Conservation (phyloP, 495 filamentous ascomycete genomes). For the Aeminium ludgeri region DNA sequence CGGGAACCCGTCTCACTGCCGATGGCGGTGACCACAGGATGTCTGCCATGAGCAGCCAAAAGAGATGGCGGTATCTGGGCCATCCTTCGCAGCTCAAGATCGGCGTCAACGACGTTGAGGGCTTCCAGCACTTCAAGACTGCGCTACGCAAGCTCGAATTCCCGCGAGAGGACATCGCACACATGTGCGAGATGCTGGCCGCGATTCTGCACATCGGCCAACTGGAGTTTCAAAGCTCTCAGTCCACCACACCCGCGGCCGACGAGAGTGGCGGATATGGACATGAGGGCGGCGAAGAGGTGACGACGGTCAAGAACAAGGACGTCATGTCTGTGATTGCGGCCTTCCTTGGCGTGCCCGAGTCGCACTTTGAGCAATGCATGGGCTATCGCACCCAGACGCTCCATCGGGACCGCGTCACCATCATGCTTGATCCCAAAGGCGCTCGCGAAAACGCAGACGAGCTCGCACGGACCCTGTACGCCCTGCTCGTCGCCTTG, state of each 20-base stretch:
- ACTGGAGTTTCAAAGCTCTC: constrained; percentile 69
- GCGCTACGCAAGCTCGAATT: constrained; percentile 89
- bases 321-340: constrained; percentile 73
- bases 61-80: constrained; percentile 87
- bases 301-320: constrained; percentile 83
- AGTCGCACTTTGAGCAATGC: constrained; percentile 65
- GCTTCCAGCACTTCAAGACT: constrained; percentile 95
- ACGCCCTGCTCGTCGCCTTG: constrained; percentile 88
- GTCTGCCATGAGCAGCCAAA: constrained; percentile 40
- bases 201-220: constrained; percentile 89
- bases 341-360: constrained; percentile 73
- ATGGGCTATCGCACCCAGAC: constrained; percentile 93
- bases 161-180: constrained; percentile 79
- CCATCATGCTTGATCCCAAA: constrained; percentile 85
- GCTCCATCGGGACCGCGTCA: constrained; percentile 83
- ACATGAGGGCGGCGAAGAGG: constrained; percentile 74
- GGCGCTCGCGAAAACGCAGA: constrained; percentile 85
- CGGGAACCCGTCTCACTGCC: constrained; percentile 19
- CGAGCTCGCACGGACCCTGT: constrained; percentile 80
- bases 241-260: constrained; percentile 56
- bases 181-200: constrained; percentile 86
- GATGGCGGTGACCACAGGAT: constrained; percentile 31
- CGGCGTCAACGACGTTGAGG: constrained; percentile 86
- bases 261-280: constrained; percentile 94
- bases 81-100: constrained; percentile 94